Conservation (phyloP, 2,329 filamentous ascomycete genomes). For the Talaromyces sp. region DNA sequence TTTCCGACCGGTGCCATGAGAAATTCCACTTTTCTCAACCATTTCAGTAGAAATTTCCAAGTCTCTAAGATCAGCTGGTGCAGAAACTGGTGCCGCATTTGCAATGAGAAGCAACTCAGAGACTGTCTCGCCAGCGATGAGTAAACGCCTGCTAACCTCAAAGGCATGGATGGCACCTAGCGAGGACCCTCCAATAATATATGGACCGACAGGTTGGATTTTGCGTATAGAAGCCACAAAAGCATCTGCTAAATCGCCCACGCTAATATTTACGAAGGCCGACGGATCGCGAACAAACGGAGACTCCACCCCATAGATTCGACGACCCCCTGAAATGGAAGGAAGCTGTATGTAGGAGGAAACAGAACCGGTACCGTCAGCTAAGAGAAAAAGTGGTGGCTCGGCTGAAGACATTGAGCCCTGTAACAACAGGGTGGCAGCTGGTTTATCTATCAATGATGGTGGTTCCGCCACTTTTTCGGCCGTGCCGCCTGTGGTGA, state of each 20-base stretch:
- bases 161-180: conserved; percentile 27
- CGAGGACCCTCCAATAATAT: conserved; percentile 27
- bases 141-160: conserved; percentile 20
- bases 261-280: neutral
- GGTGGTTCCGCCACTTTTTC: neutral
- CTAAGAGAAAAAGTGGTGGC: conserved; percentile 18
- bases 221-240: conserved; percentile 17
- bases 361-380: conserved; percentile 20
- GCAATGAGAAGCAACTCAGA: neutral
- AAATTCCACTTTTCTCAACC: neutral
- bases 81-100: neutral
- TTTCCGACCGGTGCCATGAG: neutral
- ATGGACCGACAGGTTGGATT: conserved; percentile 26
- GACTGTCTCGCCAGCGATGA: conserved; percentile 3
- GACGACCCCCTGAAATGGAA: conserved; percentile 14
- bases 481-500: neutral
- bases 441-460: neutral
- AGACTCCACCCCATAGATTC: conserved; percentile 22
- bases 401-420: conserved; percentile 1
- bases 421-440: neutral
- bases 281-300: conserved; percentile 18
- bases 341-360: conserved; percentile 20
- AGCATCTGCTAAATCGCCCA: conserved; percentile 1
- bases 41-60: neutral
- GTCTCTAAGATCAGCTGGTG: neutral